phyloP scores from a whole-genome alignment of 768 basidiomycete genomes.

The Suillus plorans region DNA sequence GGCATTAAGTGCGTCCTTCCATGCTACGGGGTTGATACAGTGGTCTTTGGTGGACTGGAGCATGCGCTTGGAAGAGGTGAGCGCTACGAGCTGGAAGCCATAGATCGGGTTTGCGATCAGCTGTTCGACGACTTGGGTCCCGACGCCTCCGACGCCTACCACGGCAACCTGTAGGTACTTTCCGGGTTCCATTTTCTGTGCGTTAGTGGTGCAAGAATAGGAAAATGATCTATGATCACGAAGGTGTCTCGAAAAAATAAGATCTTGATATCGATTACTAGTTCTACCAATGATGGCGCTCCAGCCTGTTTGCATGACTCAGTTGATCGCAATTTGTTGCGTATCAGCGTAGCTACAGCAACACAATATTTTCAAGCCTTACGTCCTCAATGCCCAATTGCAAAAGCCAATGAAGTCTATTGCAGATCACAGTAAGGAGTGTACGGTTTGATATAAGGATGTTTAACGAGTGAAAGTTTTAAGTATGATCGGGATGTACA shows the following conservation, averaged over 20 bases:
- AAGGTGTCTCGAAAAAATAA: background rate
- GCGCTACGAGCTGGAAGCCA: slow-evolving; percentile 65
- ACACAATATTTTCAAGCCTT: background rate
- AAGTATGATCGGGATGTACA: slow-evolving; percentile 19
- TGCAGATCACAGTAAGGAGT: slow-evolving; percentile 26
- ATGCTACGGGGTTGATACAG: slow-evolving; percentile 35
- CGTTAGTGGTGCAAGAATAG: background rate
- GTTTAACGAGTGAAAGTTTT: slow-evolving; percentile 25
- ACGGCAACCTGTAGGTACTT: slow-evolving; percentile 62
- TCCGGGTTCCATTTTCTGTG: slow-evolving; percentile 1
- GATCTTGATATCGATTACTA: background rate
- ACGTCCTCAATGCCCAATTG: background rate
- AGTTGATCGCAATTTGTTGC: background rate
- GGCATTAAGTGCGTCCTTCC: slow-evolving; percentile 50
- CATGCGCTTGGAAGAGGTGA: slow-evolving; percentile 65
- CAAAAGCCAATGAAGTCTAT: slow-evolving; percentile 18
- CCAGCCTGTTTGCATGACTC: background rate
- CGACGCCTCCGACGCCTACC: slow-evolving; percentile 92
- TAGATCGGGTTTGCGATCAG: slow-evolving; percentile 62
- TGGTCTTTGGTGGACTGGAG: slow-evolving; percentile 52
- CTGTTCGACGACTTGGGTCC: slow-evolving; percentile 82
- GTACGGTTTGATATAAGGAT: slow-evolving; percentile 22
- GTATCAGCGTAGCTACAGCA: background rate
- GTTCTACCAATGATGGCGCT: background rate
- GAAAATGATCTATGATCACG: background rate